Evolutionary conservation across 306 rosid genomes (phyloP), one percentile per base, ranked within the genome.

Genomic region (Gynostemma pentaphyllum): DNA sequence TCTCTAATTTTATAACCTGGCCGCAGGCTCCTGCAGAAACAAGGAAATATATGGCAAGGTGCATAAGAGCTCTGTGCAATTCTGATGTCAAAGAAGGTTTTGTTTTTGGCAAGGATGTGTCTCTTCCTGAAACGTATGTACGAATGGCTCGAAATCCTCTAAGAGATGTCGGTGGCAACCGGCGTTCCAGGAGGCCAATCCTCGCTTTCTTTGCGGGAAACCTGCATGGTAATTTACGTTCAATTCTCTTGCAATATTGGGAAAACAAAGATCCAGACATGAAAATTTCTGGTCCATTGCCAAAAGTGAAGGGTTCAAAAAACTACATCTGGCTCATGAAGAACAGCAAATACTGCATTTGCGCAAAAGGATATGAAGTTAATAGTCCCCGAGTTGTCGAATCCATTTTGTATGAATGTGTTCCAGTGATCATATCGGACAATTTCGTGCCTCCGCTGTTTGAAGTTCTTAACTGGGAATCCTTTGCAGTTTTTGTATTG

Each of bases 311-410:
- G 70, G 84, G 83, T 41, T 74, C 81, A 15, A 73, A 18, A 70
- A 82, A 82, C 80, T 94, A 88, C 69, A 34, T 73, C 2, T 60
- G 76, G 16, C 71, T 75, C 66, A 86, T 94, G 97, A 89, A 80
- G 87, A 86, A 71, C 74, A 88, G 97, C 84, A 88, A 83, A 69
- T 94, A 75, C 76, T 94, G 99, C 73, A 86, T 94, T 4, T 94
- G 99, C 26, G 95, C 97, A 26, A 86, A 86, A 70, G 99, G 99
- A 1, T 94, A 81, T 4, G 99, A 94, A 69, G 99, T 94, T 41
- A 88, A 94, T 71, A 94, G 99, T 48, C 97, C 97, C 0, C 77
- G 99, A 10, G 90, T 88, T 50, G 97, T 94, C 11, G 99, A 94
- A 70, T 79, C 97, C 51, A 84, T 94, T 63, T 74, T 79, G 74